phyloP scores from a whole-genome alignment of 768 basidiomycete species.

The Mycena leptocephala region DNA sequence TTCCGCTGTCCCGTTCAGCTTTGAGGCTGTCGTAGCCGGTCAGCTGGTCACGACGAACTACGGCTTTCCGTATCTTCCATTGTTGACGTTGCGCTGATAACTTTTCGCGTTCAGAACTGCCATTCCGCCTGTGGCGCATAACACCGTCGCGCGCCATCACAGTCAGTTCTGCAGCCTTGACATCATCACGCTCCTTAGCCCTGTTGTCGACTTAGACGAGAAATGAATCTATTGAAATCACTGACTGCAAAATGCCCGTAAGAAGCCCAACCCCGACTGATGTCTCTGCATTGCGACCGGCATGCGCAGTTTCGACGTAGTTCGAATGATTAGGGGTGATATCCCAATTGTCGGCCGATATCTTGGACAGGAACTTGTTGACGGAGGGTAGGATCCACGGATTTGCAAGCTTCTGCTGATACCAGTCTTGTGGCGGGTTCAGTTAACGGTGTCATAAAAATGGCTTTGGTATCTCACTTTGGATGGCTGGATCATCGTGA shows the following conservation, averaged over 20 bases:
- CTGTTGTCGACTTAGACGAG: neutral
- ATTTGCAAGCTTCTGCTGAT: slow-evolving; percentile 7
- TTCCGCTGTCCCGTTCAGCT: neutral
- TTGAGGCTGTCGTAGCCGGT: neutral
- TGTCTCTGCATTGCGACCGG: slow-evolving; percentile 1
- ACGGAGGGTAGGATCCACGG: slow-evolving; percentile 1
- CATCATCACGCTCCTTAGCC: neutral
- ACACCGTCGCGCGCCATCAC: neutral
- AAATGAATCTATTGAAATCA: neutral
- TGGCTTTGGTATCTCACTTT: neutral
- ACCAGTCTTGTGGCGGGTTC: neutral
- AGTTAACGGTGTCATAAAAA: neutral
- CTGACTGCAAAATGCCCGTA: neutral
- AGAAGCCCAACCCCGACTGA: neutral
- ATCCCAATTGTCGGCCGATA: neutral
- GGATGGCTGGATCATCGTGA: neutral
- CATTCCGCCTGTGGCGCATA: neutral
- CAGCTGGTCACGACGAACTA: neutral
- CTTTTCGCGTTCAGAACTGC: slow-evolving; percentile 1
- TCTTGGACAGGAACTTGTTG: slow-evolving; percentile 7
- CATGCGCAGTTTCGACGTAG: slow-evolving; percentile 5
- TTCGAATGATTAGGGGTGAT: slow-evolving; percentile 4
- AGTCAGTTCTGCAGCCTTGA: neutral
- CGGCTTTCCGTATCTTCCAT: neutral
- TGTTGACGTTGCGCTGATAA: neutral